Conservation (phyloP, 2,329 filamentous ascomycete species). For the Cercospora berteroae region DNA sequence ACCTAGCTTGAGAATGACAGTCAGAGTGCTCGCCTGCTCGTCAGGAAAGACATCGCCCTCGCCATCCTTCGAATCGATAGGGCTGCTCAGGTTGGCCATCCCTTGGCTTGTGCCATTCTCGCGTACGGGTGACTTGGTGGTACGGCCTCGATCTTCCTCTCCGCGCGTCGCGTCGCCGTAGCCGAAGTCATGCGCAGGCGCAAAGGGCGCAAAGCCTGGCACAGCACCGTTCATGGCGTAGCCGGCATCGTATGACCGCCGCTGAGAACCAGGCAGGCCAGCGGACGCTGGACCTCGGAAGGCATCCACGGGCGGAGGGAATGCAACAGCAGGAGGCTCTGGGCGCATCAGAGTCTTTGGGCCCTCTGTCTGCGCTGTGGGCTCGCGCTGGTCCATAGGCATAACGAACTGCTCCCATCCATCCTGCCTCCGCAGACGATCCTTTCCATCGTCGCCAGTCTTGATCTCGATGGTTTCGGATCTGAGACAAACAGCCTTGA, state of each 20-base stretch:
- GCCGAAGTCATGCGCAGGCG: constrained; percentile 20
- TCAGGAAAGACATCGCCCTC: constrained; percentile 52
- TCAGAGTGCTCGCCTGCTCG: constrained; percentile 53
- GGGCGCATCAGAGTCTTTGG: constrained; percentile 49
- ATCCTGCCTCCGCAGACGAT: constrained; percentile 71
- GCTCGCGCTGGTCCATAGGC: constrained; percentile 67
- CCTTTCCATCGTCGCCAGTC: constrained; percentile 70
- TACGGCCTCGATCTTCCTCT: constrained; percentile 32
- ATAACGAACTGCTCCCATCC: constrained; percentile 81
- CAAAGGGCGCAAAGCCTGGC: constrained; percentile 26
- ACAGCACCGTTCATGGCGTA: constrained; percentile 31
- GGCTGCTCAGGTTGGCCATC: constrained; percentile 9
- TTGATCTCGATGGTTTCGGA: constrained; percentile 73
- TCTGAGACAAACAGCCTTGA: constrained; percentile 72
- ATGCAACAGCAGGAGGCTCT: constrained; percentile 41
- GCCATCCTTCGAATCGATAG: constrained; percentile 22
- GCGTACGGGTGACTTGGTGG: constrained; percentile 34
- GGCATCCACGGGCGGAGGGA: constrained; percentile 30
- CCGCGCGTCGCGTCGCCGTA: constrained; percentile 28
- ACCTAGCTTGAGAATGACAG: constrained; percentile 50
- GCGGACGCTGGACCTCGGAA: constrained; percentile 30
- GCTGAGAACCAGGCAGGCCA: constrained; percentile 19
- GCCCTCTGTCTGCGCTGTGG: constrained; percentile 71
- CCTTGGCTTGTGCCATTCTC: constrained; percentile 26
- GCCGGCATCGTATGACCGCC: constrained; percentile 31